Evolutionary conservation across 2,329 filamentous ascomycete species (phyloP).

Genomic region (Neofusicoccum umdonicola): DNA sequence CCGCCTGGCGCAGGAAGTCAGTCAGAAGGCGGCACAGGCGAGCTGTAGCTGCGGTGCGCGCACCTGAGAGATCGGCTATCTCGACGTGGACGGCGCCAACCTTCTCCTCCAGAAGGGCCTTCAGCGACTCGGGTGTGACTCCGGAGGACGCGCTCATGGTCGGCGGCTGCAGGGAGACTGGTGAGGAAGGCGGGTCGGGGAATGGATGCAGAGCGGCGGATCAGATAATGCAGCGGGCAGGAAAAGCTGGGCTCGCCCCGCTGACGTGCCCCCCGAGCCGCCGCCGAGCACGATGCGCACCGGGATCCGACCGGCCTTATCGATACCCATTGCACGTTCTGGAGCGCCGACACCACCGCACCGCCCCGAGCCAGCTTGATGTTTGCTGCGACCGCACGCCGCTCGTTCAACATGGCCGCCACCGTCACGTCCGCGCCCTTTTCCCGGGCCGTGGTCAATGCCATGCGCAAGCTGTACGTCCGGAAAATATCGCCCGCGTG

Average conservation of each 20-base stretch:
- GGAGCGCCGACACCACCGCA: not conserved
- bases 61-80: conserved; percentile 91
- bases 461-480: conserved; percentile 75
- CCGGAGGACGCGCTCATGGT: conserved; percentile 50
- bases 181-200: conserved; percentile 9
- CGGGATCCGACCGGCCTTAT: not conserved
- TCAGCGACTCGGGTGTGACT: conserved; percentile 72
- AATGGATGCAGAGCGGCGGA: conserved; percentile 19
- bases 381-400: conserved; percentile 33
- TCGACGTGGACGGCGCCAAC: conserved; percentile 77
- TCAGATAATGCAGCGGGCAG: conserved; percentile 16
- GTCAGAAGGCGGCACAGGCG: not conserved
- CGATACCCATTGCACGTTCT: not conserved
- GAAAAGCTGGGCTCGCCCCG: conserved; percentile 13
- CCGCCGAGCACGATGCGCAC: not conserved
- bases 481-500: not conserved
- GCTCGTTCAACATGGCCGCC: conserved; percentile 40
- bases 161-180: conserved; percentile 1
- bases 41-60: conserved; percentile 22
- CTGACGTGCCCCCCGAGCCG: conserved; percentile 3
- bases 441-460: conserved; percentile 66
- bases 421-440: conserved; percentile 56
- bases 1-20: conserved; percentile 51
- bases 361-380: conserved; percentile 3
- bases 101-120: conserved; percentile 64